Conservation (phyloP, 164 flowering plant species). For the Magnolia kwangsiensis region DNA sequence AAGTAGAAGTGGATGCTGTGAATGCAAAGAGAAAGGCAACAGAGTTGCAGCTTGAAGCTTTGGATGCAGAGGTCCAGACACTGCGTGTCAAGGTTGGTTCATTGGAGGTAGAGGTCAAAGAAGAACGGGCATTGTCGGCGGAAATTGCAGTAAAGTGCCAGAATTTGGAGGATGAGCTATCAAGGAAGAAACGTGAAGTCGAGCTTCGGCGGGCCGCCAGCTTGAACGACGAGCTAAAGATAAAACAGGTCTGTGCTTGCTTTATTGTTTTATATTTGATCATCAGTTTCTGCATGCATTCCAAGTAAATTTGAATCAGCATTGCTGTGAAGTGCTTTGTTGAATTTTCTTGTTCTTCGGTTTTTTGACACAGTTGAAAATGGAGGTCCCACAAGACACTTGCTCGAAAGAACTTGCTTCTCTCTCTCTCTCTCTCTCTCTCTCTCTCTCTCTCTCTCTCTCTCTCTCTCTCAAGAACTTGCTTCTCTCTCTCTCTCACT, state of each 20-base stretch:
- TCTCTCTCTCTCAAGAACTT: neutral
- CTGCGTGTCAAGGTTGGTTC: conserved; percentile 40
- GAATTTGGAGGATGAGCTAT: conserved; percentile 49
- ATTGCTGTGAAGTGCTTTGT: neutral
- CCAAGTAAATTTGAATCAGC: neutral
- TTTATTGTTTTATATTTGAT: neutral
- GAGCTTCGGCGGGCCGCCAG: conserved; percentile 31
- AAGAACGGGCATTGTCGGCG: conserved; percentile 3
- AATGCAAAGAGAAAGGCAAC: conserved; percentile 21
- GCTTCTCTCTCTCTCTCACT: neutral
- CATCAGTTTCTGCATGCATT: neutral
- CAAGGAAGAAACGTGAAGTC: conserved; percentile 35
- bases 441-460: neutral
- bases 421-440: neutral
- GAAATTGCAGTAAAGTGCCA: conserved; percentile 4
- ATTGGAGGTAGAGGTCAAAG: conserved; percentile 30
- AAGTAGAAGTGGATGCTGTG: conserved; percentile 19
- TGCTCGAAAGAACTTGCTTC: neutral
- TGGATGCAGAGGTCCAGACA: conserved; percentile 45
- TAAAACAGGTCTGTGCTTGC: conserved; percentile 48
- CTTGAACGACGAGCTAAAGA: conserved; percentile 45
- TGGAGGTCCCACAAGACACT: no score
- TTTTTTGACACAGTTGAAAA: no score
- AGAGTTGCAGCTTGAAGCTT: conserved; percentile 42
- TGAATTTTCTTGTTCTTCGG: neutral